phyloP scores from a whole-genome alignment of 2,329 filamentous ascomycete species.

The Hyphodiscus sp. region DNA sequence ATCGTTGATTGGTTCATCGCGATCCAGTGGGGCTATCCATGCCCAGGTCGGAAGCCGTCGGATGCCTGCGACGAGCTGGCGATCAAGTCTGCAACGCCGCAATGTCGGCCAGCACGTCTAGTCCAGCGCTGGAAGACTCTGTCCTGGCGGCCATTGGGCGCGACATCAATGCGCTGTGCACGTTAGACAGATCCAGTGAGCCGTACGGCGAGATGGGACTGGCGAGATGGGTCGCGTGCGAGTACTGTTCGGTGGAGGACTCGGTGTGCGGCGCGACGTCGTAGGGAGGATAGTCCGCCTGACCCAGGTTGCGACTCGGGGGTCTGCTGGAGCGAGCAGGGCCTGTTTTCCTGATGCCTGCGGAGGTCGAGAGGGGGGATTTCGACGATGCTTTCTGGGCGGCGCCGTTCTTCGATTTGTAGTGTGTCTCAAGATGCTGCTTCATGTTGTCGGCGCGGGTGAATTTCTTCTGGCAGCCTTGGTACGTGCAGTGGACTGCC shows the following conservation, averaged over 20 bases:
- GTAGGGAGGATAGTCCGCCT: neutral
- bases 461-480: conserved; percentile 72
- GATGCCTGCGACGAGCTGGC: no score
- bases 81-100: neutral
- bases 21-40: neutral
- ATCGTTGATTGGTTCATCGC: neutral
- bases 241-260: neutral
- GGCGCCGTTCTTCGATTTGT: conserved; percentile 39
- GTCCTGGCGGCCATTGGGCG: neutral
- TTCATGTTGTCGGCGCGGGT: conserved; percentile 84
- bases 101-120: neutral
- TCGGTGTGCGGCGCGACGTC: neutral
- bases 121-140: neutral
- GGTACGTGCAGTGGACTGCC: conserved; percentile 60
- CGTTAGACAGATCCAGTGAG: neutral
- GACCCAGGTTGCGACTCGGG: neutral
- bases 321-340: neutral
- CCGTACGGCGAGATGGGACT: neutral
- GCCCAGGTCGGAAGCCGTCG: neutral
- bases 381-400: neutral
- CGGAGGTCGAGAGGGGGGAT: neutral
- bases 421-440: conserved; percentile 74
- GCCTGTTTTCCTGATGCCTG: neutral
- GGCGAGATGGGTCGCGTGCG: neutral
- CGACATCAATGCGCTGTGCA: neutral